phyloP scores from a whole-genome alignment of 2,329 filamentous ascomycete genomes.

The Aspergillus persii region DNA sequence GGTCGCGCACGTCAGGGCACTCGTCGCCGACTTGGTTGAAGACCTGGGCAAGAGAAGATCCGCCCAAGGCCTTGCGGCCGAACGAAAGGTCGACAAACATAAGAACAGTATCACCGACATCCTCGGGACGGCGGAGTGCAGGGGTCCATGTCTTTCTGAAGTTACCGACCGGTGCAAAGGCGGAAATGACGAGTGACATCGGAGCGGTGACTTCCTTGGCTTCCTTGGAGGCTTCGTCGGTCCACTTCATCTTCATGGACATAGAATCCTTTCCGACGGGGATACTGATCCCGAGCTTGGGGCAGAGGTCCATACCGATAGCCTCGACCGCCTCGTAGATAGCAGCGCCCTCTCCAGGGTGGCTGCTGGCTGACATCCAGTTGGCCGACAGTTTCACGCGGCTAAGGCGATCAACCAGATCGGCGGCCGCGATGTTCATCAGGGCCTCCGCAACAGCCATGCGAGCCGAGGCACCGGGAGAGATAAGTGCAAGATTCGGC shows the following conservation, averaged over 20 bases:
- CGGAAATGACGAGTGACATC: conserved; percentile 85
- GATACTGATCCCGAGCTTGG: conserved; percentile 84
- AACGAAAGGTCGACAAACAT: conserved; percentile 88
- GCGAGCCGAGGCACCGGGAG: conserved; percentile 81
- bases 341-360: conserved; percentile 86
- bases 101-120: conserved; percentile 83
- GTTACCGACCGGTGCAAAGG: conserved; percentile 81
- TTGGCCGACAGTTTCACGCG: conserved; percentile 90
- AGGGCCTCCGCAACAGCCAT: conserved; percentile 96
- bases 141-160: conserved; percentile 91
- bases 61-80: conserved; percentile 78
- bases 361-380: conserved; percentile 97
- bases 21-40: conserved; percentile 83
- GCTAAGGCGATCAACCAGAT: conserved; percentile 68
- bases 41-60: conserved; percentile 85
- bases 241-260: conserved; percentile 98
- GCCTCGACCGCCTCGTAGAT: conserved; percentile 92
- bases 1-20: conserved; percentile 79
- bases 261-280: conserved; percentile 98
- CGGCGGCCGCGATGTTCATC: conserved; percentile 85
- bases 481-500: conserved; percentile 84
- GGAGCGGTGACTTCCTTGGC: conserved; percentile 87
- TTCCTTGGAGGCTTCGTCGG: conserved; percentile 63
- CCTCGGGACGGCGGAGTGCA: conserved; percentile 74
- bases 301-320: conserved; percentile 89